Percentiles rank a stretch among this genome's conserved stretches.
Evolutionary conservation across 306 rosid genomes (phyloP).

Genomic region (Rosa multiflora): DNA sequence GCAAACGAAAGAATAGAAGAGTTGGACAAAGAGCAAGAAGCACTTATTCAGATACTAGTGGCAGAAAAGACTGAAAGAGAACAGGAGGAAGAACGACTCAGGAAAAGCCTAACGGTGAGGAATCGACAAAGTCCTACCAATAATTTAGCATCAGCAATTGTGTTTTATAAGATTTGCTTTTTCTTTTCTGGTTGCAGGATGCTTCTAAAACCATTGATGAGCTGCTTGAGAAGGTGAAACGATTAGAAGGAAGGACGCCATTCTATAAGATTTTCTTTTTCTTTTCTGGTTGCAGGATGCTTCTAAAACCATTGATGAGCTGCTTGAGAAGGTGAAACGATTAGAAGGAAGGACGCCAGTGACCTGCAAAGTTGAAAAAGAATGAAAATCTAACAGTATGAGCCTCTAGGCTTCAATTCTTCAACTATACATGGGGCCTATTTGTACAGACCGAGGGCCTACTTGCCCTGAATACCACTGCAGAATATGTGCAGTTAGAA

Average conservation of each 20-base stretch:
- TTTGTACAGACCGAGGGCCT: neutral
- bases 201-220: conserved; percentile 25
- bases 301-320: conserved; percentile 18
- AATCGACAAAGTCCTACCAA: neutral
- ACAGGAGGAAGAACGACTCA: conserved; percentile 51
- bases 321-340: conserved; percentile 27
- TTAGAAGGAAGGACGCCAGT: conserved; percentile 18
- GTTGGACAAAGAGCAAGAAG: conserved; percentile 59
- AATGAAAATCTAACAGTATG: neutral
- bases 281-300: conserved; percentile 21
- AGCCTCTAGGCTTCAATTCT: neutral
- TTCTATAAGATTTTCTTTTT: neutral
- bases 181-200: conserved; percentile 10
- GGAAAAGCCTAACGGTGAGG: conserved; percentile 34
- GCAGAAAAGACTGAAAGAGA: conserved; percentile 67
- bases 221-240: conserved; percentile 28
- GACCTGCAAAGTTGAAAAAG: conserved; percentile 5
- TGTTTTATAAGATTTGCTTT: neutral
- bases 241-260: conserved; percentile 20
- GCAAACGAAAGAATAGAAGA: conserved; percentile 45
- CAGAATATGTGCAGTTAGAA: conserved; percentile 10
- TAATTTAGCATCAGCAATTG: neutral
- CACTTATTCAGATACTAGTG: conserved; percentile 58
- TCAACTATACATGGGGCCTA: neutral
- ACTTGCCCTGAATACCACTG: neutral